Conservation (phyloP, 2,329 filamentous ascomycete species). For the Curvularia sp. region DNA sequence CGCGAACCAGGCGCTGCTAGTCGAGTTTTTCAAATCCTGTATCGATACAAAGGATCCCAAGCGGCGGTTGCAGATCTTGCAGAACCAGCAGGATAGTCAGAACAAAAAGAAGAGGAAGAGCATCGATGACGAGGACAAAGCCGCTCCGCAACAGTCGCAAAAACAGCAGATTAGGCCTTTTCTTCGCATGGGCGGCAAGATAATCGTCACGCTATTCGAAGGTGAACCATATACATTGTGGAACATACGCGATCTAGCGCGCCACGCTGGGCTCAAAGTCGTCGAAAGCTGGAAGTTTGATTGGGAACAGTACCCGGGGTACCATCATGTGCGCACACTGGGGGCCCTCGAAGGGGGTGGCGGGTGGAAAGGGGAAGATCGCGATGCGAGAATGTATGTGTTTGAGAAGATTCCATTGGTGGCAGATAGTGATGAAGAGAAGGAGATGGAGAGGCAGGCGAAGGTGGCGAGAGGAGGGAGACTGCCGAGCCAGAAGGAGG, state of each 20-base stretch:
- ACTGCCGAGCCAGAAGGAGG: slow-evolving; percentile 17
- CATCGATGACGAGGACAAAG: background rate
- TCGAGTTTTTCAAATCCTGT: slow-evolving; percentile 42
- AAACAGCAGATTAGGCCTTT: slow-evolving; percentile 45
- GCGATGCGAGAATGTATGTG: slow-evolving; percentile 56
- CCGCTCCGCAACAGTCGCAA: slow-evolving; percentile 1
- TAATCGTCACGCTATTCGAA: slow-evolving; percentile 90
- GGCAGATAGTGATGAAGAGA: slow-evolving; percentile 35
- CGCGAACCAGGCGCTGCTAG: slow-evolving; percentile 66
- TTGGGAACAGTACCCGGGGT: slow-evolving; percentile 72
- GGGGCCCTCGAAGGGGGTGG: slow-evolving; percentile 61
- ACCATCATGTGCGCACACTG: slow-evolving; percentile 75
- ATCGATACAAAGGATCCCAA: slow-evolving; percentile 29
- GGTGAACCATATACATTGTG: slow-evolving; percentile 93
- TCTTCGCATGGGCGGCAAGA: slow-evolving; percentile 61
- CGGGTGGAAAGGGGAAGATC: slow-evolving; percentile 59
- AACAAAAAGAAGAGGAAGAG: background rate
- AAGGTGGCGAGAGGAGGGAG: slow-evolving; percentile 23
- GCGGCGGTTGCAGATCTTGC: slow-evolving; percentile 24
- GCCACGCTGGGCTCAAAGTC: slow-evolving; percentile 76
- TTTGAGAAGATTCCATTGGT: slow-evolving; percentile 52
- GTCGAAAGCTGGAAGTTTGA: slow-evolving; percentile 74
- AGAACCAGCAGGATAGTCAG: slow-evolving; percentile 14
- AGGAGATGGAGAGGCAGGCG: slow-evolving; percentile 23
- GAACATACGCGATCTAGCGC: slow-evolving; percentile 88